Conservation (phyloP, 306 rosid genomes). For the Medicago ruthenica region DNA sequence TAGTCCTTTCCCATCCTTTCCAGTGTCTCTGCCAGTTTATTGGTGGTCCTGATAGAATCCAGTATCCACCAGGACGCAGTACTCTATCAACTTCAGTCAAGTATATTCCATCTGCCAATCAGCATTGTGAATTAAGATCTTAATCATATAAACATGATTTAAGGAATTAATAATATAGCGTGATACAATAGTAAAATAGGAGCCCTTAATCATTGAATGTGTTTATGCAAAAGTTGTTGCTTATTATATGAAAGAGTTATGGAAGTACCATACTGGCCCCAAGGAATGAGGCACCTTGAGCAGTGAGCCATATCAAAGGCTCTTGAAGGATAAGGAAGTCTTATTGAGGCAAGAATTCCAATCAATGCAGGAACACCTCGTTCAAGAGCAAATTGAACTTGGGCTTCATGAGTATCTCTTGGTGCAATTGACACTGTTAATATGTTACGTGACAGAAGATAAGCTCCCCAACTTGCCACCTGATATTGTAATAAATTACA, state of each 20-base stretch:
- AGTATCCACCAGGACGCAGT: conserved; percentile 93
- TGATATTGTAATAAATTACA: conserved; percentile 32
- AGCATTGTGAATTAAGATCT: background rate
- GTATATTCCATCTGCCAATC: conserved; percentile 72
- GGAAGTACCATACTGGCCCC: conserved; percentile 75
- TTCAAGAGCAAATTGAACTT: conserved; percentile 97
- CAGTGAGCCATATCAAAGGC: conserved; percentile 98
- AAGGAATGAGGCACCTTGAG: conserved; percentile 98
- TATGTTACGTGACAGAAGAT: conserved; percentile 80
- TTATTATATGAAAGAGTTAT: background rate
- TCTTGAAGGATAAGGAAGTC: conserved; percentile 97
- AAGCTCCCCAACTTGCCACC: conserved; percentile 99
- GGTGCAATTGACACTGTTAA: conserved; percentile 91
- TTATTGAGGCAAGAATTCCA: conserved; percentile 82
- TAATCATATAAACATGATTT: background rate
- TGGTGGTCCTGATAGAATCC: conserved; percentile 99
- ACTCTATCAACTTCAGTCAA: conserved; percentile 86
- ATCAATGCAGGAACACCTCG: conserved; percentile 95
- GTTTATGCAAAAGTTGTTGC: background rate
- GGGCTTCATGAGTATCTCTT: conserved; percentile 90
- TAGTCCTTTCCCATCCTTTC: conserved; percentile 88
- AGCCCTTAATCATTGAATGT: background rate
- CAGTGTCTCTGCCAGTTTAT: conserved; percentile 82
- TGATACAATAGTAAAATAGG: background rate
- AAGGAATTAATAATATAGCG: background rate